Conservation (phyloP, 1,284 basidiomycete species). For the Cryptococcus sp. region DNA sequence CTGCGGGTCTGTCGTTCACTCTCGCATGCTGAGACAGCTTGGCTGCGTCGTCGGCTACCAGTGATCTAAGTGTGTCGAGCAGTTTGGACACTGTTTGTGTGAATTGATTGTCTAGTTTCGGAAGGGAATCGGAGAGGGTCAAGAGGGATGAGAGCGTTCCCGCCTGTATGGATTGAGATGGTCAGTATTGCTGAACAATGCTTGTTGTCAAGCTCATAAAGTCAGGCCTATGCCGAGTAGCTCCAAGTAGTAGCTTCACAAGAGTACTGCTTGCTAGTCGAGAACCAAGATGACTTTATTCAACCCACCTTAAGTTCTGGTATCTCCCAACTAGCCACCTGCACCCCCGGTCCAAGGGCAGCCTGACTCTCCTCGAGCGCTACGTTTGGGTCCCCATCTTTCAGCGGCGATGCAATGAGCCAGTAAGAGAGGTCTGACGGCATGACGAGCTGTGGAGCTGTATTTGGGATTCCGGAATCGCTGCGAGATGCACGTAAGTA, state of each 20-base stretch:
- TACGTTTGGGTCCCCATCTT: conserved; percentile 55
- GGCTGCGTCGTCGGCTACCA: conserved; percentile 82
- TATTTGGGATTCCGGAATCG: too few species aligned
- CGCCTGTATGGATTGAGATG: conserved; percentile 61
- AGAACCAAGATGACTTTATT: background rate
- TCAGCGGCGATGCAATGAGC: conserved; percentile 58
- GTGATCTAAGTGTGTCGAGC: conserved; percentile 88
- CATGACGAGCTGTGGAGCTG: conserved; percentile 38
- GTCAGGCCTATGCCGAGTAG: too few species aligned
- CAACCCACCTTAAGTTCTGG: conserved; percentile 52
- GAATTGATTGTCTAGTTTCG: conserved; percentile 88
- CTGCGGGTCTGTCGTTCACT: conserved; percentile 78
- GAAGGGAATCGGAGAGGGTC: conserved; percentile 84
- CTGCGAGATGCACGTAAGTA: too few species aligned
- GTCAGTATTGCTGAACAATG: background rate
- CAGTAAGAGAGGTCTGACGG: conserved; percentile 59
- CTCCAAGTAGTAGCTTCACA: too few species aligned
- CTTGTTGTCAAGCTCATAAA: background rate
- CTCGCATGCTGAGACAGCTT: conserved; percentile 74
- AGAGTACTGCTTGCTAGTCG: too few species aligned
- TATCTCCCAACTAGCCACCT: conserved; percentile 49
- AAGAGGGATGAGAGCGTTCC: conserved; percentile 92
- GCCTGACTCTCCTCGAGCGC: conserved; percentile 55
- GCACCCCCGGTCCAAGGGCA: conserved; percentile 47
- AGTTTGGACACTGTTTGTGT: conserved; percentile 86